A percentile compares a stretch with the other conserved stretches of the same genome.
phyloP scores from a whole-genome alignment of 2,329 filamentous ascomycete genomes.

The Exophiala phaeomuriformis region DNA sequence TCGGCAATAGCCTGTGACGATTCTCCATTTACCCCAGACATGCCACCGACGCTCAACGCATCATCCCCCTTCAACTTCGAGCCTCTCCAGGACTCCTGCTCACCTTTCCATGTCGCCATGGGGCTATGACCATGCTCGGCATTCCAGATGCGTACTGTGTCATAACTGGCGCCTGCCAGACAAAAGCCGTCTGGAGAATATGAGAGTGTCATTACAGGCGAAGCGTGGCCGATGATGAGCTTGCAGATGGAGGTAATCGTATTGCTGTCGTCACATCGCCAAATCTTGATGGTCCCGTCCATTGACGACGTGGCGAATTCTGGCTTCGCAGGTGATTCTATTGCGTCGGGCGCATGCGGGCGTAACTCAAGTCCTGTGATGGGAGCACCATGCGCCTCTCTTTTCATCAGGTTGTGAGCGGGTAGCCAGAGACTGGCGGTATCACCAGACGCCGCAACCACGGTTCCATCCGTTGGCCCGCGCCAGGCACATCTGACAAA shows the following conservation, averaged over 20 bases:
- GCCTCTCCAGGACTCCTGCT: conserved; percentile 27
- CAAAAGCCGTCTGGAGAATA: conserved; percentile 45
- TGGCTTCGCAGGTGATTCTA: conserved; percentile 28
- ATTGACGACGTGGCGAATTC: conserved; percentile 40
- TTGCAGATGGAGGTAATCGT: conserved; percentile 20
- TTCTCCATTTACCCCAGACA: conserved; percentile 33
- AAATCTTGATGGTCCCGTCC: conserved; percentile 41
- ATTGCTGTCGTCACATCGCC: conserved; percentile 28
- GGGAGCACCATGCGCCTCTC: conserved; percentile 36
- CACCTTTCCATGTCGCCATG: conserved; percentile 35
- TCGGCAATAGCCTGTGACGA: conserved; percentile 27
- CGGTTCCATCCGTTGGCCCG: conserved; percentile 30
- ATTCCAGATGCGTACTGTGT: conserved; percentile 42
- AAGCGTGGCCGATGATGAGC: conserved; percentile 22
- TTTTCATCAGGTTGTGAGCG: conserved; percentile 37
- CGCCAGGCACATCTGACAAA: conserved; percentile 35
- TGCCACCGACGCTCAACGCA: conserved; percentile 29
- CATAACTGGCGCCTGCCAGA: conserved; percentile 39
- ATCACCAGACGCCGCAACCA: conserved; percentile 36
- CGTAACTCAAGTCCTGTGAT: conserved; percentile 41
- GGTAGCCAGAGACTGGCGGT: conserved; percentile 40
- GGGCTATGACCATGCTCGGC: conserved; percentile 39
- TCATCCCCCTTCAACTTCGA: conserved; percentile 30
- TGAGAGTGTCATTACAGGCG: conserved; percentile 36
- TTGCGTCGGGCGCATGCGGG: conserved; percentile 21